Conservation (phyloP, 768 basidiomycete species). For the Suillus discolor region DNA sequence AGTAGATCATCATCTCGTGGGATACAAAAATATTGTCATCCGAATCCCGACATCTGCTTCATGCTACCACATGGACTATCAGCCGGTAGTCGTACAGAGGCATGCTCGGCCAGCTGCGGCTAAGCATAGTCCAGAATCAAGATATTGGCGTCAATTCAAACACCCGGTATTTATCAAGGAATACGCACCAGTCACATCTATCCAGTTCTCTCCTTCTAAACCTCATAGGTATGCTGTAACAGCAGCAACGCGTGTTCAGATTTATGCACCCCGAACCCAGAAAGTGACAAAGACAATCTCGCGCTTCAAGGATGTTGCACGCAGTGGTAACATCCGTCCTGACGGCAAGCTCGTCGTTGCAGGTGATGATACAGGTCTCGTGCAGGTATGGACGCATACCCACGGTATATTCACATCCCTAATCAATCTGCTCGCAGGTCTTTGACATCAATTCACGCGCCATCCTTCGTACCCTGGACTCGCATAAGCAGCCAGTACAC, state of each 20-base stretch:
- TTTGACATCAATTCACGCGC: conserved; percentile 95
- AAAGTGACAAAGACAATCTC: conserved; percentile 96
- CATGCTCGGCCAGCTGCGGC: conserved; percentile 59
- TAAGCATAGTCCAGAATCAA: conserved; percentile 72
- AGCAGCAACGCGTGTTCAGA: conserved; percentile 89
- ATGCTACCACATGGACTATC: conserved; percentile 67
- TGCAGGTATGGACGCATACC: conserved; percentile 50
- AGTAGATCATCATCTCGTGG: conserved; percentile 23
- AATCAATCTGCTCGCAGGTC: conserved; percentile 47
- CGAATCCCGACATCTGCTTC: conserved; percentile 16
- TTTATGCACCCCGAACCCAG: conserved; percentile 95
- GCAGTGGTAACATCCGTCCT: conserved; percentile 83
- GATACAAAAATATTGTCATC: conserved; percentile 20
- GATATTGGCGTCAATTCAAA: conserved; percentile 87
- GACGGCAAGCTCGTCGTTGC: conserved; percentile 97
- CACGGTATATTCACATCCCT: neutral
- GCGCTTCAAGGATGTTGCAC: conserved; percentile 94
- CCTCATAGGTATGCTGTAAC: conserved; percentile 97
- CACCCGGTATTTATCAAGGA: conserved; percentile 95
- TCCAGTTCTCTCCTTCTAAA: conserved; percentile 86
- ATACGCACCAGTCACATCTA: conserved; percentile 92
- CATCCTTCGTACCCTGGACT: conserved; percentile 88
- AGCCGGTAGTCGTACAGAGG: conserved; percentile 65
- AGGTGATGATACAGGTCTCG: conserved; percentile 90
- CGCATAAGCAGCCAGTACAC: conserved; percentile 96